A percentile compares a stretch with the other conserved stretches of the same genome.
These are phyloP conservation scores for Cyberlindnera xylosilytica DNA, from an alignment of 805 yeast genomes.

Conservation along the genomic window DNA sequence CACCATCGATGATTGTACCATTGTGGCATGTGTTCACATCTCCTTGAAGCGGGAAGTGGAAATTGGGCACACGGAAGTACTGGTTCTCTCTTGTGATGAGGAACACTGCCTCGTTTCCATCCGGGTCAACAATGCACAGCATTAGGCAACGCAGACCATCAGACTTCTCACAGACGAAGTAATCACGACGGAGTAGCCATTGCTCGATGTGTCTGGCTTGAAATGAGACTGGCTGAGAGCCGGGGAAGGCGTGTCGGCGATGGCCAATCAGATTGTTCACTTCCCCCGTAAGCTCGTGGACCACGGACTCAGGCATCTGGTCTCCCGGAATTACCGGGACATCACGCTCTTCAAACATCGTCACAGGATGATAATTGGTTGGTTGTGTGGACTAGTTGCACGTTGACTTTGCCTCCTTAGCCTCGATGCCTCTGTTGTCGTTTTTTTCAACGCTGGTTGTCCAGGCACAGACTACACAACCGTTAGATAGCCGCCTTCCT, in stretches of 20 bases:
- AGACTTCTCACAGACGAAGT: slow-evolving; percentile 91
- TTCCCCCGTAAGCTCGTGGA: slow-evolving; percentile 61
- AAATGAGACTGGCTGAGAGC: slow-evolving; percentile 94
- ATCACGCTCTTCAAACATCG: slow-evolving; percentile 35
- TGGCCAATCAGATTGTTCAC: slow-evolving; percentile 62
- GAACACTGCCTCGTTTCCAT: slow-evolving; percentile 84
- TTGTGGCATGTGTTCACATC: slow-evolving; percentile 60
- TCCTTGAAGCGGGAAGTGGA: slow-evolving; percentile 74
- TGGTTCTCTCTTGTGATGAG: slow-evolving; percentile 87
- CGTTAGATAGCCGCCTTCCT: too few species aligned
- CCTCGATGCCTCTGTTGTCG: background rate
- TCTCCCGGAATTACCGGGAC: slow-evolving; percentile 89
- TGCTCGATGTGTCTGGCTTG: slow-evolving; percentile 66
- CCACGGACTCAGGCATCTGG: slow-evolving; percentile 67
- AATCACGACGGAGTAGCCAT: slow-evolving; percentile 66
- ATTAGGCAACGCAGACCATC: slow-evolving; percentile 89
- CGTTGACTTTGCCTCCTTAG: too few species aligned
- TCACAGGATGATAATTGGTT: background rate
- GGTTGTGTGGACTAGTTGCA: too few species aligned
- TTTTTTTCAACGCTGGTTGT: background rate
- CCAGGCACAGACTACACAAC: too few species aligned
- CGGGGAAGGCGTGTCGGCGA: slow-evolving; percentile 66
- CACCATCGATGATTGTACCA: slow-evolving; percentile 93
- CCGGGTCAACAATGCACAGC: slow-evolving; percentile 59
- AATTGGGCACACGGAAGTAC: slow-evolving; percentile 73